Evolutionary conservation across 371 early-diverging fungal species (phyloP).

Genomic region (Lichtheimia hyalospora): DNA sequence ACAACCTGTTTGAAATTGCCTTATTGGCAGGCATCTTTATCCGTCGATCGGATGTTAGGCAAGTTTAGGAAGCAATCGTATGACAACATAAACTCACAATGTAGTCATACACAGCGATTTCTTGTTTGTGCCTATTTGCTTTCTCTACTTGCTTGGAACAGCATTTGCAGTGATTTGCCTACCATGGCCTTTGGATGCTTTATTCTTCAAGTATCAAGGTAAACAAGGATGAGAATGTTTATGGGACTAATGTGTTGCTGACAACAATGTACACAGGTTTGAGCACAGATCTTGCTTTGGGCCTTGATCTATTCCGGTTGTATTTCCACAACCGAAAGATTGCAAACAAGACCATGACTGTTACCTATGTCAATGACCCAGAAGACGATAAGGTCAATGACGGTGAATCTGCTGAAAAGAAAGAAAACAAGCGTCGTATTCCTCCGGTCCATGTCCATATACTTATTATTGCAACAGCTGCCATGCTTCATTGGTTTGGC

Average conservation of each 20-base stretch:
- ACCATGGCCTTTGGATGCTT: slow-evolving; percentile 38
- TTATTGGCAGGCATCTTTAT: slow-evolving; percentile 12
- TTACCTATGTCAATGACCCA: background rate
- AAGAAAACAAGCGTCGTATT: background rate
- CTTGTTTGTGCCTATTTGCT: background rate
- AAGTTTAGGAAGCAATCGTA: background rate
- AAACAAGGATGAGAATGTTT: too few species aligned
- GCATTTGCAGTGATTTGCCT: slow-evolving; percentile 24
- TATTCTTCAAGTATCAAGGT: slow-evolving; percentile 42
- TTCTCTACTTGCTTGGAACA: slow-evolving; percentile 21
- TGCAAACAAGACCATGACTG: background rate
- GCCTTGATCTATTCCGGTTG: background rate
- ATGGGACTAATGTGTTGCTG: too few species aligned
- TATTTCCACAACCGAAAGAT: background rate
- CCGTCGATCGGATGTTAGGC: background rate
- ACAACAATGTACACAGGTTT: slow-evolving; percentile 13
- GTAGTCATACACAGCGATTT: background rate
- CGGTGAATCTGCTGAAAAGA: background rate
- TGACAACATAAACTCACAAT: background rate
- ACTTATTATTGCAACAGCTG: background rate
- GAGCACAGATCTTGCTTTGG: background rate
- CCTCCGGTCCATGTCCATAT: background rate
- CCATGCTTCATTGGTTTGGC: background rate
- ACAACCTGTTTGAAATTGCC: slow-evolving; percentile 33
- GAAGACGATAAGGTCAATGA: background rate